A percentile compares a stretch with the other conserved stretches of the same genome.
phyloP scores from a whole-genome alignment of 2,329 filamentous ascomycete genomes.

The Neophaeococcomyces aloes region DNA sequence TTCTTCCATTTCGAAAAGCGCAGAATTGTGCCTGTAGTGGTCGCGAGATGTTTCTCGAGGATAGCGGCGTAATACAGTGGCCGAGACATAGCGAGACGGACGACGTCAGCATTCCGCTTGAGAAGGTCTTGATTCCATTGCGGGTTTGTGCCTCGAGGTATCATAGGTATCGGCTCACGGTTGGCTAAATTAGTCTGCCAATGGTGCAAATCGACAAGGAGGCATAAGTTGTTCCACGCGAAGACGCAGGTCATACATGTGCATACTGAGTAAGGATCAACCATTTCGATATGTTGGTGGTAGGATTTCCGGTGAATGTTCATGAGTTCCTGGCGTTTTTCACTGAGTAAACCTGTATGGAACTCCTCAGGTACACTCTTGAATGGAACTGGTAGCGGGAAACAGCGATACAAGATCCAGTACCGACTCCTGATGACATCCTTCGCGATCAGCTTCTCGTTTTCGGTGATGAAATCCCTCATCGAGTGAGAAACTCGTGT shows the following conservation, averaged over 20 bases:
- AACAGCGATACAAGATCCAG: slow-evolving; percentile 18
- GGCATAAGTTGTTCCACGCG: slow-evolving; percentile 21
- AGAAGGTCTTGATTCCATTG: slow-evolving; percentile 20
- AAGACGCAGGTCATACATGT: slow-evolving; percentile 21
- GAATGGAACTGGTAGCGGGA: slow-evolving; percentile 16
- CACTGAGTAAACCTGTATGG: slow-evolving; percentile 14
- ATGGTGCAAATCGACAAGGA: slow-evolving; percentile 20
- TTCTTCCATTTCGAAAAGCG: slow-evolving; percentile 16
- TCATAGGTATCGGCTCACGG: slow-evolving; percentile 19
- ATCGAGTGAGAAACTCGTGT: slow-evolving; percentile 12
- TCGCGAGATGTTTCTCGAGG: slow-evolving; percentile 18
- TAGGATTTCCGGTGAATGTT: slow-evolving; percentile 19
- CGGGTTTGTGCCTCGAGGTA: slow-evolving; percentile 17
- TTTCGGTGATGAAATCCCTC: slow-evolving; percentile 14
- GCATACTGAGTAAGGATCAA: slow-evolving; percentile 15
- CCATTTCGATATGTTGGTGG: slow-evolving; percentile 19
- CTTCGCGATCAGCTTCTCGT: slow-evolving; percentile 15
- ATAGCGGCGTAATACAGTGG: slow-evolving; percentile 17
- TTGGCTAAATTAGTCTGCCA: slow-evolving; percentile 19
- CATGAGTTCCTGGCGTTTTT: slow-evolving; percentile 15
- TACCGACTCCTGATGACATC: slow-evolving; percentile 15
- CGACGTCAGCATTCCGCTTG: slow-evolving; percentile 14
- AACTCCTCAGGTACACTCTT: slow-evolving; percentile 12
- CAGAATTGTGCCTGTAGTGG: slow-evolving; percentile 17
- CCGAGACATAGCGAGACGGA: slow-evolving; percentile 13